Base-by-base conservation (phyloP, 2,329 filamentous ascomycete genomes). In the Penicillium decumbens region DNA sequence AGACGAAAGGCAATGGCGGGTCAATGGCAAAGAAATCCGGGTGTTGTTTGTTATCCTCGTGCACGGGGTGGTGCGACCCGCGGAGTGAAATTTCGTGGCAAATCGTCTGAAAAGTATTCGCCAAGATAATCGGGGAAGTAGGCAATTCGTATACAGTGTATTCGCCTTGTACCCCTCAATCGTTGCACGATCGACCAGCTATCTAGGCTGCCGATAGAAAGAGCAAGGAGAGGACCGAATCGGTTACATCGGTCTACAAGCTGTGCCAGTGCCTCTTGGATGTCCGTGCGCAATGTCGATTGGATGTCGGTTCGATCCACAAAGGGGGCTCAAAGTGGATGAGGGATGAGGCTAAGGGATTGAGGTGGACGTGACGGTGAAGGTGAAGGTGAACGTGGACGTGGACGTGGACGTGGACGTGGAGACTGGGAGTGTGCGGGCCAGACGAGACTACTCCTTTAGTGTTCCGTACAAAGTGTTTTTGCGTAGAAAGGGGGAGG, bases 181-280 rank as follows among this genome's bases (percentile, higher is more conserved):
- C 38, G 47, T 42, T 37, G 50, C 39, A 47, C 35, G 51, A 45
- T 52, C 32, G 40, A 49, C 28, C 37, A 53, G 50, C 33, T 44
- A 42, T 44, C 40, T 53, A 43, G 46, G 28, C 45, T 43, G 46
- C 49, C 41, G 47, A 50, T 49, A 47, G 49, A 44, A 20, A 49
- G 45, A 50, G 50, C 39, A 47, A 41, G 43, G 44, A 40, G 48
- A 47, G 32, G 47, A 37, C 33, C 41, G 45, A 50, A 49, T 51
- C 53, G 52, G 55, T 55, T 53, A 60, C 56, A 61, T 57, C 54
- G 52, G 50, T 51, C 41, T 51, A 40, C 47, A 52, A 50, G 54
- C 45, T 39, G 40, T 48, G 42, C 44, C 45, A 42, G 51, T 44
- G 30, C 42, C 40, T 47, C 50, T 49, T 53, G 32, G 43, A 51